Evolutionary conservation across 306 rosid genomes (phyloP).

Genomic region (Quillaja saponaria): DNA sequence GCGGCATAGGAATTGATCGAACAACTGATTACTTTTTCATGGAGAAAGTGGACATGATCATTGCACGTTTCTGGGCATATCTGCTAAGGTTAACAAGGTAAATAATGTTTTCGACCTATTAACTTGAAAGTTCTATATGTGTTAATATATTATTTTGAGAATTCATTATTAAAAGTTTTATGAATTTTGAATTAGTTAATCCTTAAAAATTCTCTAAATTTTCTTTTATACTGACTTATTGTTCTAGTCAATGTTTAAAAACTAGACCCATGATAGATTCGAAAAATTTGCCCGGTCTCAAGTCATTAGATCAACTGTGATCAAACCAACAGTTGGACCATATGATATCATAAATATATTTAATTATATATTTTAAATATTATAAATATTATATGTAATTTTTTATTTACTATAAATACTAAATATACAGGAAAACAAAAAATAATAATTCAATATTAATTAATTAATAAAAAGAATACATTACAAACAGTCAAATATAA

Average conservation of each 20-base stretch:
- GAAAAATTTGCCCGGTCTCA: conserved; percentile 7
- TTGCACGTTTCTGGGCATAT: conserved; percentile 77
- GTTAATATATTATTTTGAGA: conserved; percentile 17
- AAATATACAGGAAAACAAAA: too few species aligned
- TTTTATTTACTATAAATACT: too few species aligned
- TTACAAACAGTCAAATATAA: too few species aligned
- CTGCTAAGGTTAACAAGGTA: conserved; percentile 62
- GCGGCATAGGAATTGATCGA: conserved; percentile 84
- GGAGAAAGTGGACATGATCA: conserved; percentile 93
- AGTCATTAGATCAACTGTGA: too few species aligned
- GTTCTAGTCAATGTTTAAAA: too few species aligned
- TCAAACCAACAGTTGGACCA: too few species aligned
- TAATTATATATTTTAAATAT: too few species aligned
- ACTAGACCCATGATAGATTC: neutral
- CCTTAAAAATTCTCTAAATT: conserved; percentile 2
- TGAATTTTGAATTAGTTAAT: conserved; percentile 18
- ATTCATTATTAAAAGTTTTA: conserved; percentile 15
- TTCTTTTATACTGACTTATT: neutral
- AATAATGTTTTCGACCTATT: conserved; percentile 25
- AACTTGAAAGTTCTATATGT: conserved; percentile 1
- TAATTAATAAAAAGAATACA: too few species aligned
- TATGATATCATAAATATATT: too few species aligned
- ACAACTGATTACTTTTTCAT: conserved; percentile 79
- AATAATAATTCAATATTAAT: too few species aligned
- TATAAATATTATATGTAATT: too few species aligned